Evolutionary conservation across 371 early-diverging fungal genomes (phyloP).

Genomic region (Actinomortierella ambigua): DNA sequence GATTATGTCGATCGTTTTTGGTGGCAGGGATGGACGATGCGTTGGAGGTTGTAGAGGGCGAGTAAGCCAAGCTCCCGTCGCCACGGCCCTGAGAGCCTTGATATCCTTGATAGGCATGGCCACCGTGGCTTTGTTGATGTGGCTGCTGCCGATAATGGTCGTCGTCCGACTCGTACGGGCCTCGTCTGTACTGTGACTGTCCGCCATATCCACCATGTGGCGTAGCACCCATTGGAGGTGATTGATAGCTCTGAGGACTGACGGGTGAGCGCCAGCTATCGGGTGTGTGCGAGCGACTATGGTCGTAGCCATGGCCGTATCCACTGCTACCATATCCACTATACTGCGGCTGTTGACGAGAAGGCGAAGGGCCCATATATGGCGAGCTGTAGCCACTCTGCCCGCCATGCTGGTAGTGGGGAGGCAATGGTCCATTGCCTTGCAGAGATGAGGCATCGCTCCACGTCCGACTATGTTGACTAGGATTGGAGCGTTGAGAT

Average conservation of each 20-base stretch:
- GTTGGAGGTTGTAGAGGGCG: conserved; percentile 20
- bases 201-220: too few species aligned
- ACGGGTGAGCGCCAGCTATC: conserved; percentile 46
- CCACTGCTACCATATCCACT: conserved; percentile 11
- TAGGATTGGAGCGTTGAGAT: too few species aligned
- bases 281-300: conserved; percentile 35
- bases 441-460: conserved; percentile 41
- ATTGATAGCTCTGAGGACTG: conserved; percentile 31
- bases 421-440: conserved; percentile 16
- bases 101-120: too few species aligned
- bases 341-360: not conserved
- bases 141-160: too few species aligned
- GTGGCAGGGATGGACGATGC: conserved; percentile 17
- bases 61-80: not conserved
- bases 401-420: conserved; percentile 11
- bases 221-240: conserved; percentile 13
- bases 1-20: conserved; percentile 4
- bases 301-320: conserved; percentile 23
- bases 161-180: too few species aligned
- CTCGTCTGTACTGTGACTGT: too few species aligned
- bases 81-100: too few species aligned
- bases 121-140: too few species aligned
- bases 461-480: conserved; percentile 10
- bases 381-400: conserved; percentile 11
- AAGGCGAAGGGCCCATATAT: conserved; percentile 37